Conservation (phyloP, 345 rosid species). For the Balakata baccata region DNA sequence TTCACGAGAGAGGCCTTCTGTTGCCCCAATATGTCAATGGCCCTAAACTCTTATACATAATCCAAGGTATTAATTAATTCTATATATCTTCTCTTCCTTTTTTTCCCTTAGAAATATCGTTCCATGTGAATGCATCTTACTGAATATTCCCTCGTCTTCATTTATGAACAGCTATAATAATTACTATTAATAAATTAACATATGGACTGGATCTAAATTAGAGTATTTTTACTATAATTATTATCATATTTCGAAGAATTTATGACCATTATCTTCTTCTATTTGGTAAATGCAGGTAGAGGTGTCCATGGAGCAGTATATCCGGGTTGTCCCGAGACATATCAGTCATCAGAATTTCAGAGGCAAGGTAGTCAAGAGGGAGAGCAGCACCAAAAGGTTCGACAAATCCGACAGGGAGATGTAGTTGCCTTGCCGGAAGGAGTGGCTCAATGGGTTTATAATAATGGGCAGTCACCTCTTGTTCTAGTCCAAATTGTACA, state of each 20-base stretch:
- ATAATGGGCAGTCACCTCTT: neutral
- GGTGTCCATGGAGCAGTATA: neutral
- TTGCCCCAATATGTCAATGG: slow-evolving; percentile 34
- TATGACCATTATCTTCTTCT: too few species aligned
- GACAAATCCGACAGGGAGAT: neutral
- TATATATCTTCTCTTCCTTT: too few species aligned
- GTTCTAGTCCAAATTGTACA: slow-evolving; percentile 1
- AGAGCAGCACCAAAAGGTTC: neutral
- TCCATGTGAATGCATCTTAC: too few species aligned
- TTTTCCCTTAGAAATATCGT: too few species aligned
- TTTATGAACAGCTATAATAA: too few species aligned
- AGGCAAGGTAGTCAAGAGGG: neutral
- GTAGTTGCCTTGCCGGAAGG: neutral
- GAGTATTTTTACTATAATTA: too few species aligned
- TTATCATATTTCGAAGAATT: too few species aligned
- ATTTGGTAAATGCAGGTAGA: neutral
- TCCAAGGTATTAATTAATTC: neutral
- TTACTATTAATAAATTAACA: too few species aligned
- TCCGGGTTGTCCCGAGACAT: neutral
- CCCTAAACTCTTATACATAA: neutral
- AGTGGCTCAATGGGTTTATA: slow-evolving; percentile 1
- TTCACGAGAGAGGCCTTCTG: slow-evolving; percentile 33
- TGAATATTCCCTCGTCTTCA: too few species aligned
- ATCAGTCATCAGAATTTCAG: neutral
- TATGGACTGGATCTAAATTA: too few species aligned